These are phyloP conservation scores for Corymbia calophylla DNA, from an alignment of 441 rosid species.

Conservation along the genomic window DNA sequence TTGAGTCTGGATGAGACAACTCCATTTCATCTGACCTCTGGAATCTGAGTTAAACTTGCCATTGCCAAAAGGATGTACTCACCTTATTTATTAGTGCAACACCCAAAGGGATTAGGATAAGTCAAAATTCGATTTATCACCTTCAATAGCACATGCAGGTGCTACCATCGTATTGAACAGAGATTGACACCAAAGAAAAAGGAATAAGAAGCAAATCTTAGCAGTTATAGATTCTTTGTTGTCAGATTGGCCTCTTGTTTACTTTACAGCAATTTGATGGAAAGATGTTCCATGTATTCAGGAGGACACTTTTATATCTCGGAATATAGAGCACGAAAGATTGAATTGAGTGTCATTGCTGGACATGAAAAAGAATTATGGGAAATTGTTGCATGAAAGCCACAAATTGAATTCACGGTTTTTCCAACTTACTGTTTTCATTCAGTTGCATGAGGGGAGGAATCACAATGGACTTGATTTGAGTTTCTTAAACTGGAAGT, in stretches of 20 bases:
- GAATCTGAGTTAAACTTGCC: neutral
- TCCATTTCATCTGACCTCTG: neutral
- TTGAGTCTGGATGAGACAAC: neutral
- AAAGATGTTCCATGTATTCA: neutral
- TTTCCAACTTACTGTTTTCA: neutral
- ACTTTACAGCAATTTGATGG: neutral
- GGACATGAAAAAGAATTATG: neutral
- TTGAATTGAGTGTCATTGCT: neutral
- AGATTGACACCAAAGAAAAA: neutral
- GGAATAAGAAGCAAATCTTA: neutral
- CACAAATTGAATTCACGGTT: neutral
- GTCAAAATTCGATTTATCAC: neutral
- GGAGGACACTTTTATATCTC: neutral
- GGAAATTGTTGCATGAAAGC: neutral
- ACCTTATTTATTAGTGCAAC: neutral
- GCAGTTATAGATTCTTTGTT: neutral
- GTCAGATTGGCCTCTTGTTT: neutral
- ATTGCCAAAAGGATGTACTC: neutral
- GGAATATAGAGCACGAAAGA: neutral
- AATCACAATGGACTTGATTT: neutral
- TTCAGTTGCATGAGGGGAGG: neutral
- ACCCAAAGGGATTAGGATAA: neutral
- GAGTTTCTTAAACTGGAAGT: neutral
- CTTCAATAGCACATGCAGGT: neutral
- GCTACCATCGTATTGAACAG: neutral